Evolutionary conservation across 78 protist species (phyloP), one percentile per base, ranked within the genome.

Genomic region (Tieghemostelium lacteum): DNA sequence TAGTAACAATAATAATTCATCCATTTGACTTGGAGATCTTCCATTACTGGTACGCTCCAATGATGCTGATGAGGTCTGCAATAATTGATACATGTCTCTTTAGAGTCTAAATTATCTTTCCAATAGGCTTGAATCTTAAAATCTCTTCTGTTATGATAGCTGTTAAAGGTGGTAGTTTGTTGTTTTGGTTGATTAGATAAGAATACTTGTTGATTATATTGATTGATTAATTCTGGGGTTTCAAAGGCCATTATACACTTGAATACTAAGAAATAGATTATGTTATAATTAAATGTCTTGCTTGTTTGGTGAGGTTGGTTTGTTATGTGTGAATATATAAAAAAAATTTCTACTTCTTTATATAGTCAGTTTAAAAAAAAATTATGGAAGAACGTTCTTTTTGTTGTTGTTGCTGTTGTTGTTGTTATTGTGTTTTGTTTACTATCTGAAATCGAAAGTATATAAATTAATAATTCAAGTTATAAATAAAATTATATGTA

Each of bases 181-280:
- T 20, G 6, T 39, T 36, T 22, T 69, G 10, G 61, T 10, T n/a
- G 28, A 33, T 8, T 62, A 42, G 75, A 71, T 70, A 52, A 50
- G 14, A 36, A 20, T 3, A 40, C 39, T 33, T 71, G 45, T 57
- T 45, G 58, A 33, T 69, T 1, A 24, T 67, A 57, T 67, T 67
- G 37, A 42, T 26, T 50, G 24, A 42, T n/a, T 19, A 45, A 36
- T 71, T 71, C 33, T 71, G 45, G 77, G 49, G 34, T 52, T 71
- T 36, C 77, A 71, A 71, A 71, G n/a, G 77, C 77, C 77, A 71
- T 71, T 71, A 71, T 71, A 71, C 75, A 33, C 52, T 45, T 45
- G 52, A 10, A 45, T 10, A 45, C 6, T 14, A 45, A 45, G 10
- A 45, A 45, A 45, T 45, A 10, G 10, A 45, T 45, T 45, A 10